Base-by-base conservation (phyloP, 345 rosid species). In the Noccaea caerulescens region DNA sequence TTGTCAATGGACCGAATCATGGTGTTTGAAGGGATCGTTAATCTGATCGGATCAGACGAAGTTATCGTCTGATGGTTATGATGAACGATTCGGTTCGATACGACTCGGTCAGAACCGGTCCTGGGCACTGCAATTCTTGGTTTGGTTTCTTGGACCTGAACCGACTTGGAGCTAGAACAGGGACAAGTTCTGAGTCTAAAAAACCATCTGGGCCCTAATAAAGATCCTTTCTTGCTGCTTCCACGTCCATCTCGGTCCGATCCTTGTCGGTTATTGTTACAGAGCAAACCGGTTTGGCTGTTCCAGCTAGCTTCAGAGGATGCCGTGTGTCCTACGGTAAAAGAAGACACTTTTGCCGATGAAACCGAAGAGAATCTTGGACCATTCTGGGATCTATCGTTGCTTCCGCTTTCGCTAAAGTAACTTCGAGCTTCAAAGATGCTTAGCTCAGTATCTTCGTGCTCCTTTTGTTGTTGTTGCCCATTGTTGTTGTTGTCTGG, bases 301-400 rank as follows among this genome's bases (percentile, higher is more conserved):
- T 92, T 92, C 96, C 95, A 92, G 58, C 97, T 92, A 9, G 89
- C 97, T 76, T 93, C 97, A 1, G 92, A 93, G 1, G 97, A 90
- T 61, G 74, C 59, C 43, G 85, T 88, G 5, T 92, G 90, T 7
- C 86, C 84, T 2, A 86, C 82, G 56, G 63, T 80, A 71, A 83
- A 84, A 9, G 84, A 83, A 10, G 77, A 82, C 2, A 88, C 89
- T 33, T 84, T 79, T 6, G 75, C 75, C 0, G 90, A 82, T 37
- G 89, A 87, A 58, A 82, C 86, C 7, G 91, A 84, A 8, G 90
- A 83, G 53, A 82, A 77, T 78, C 93, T 82, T 27, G 87, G 66
- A 55, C 76, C 55, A 46, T 10, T 80, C 32, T 68, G 61, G 10
- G 77, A 69, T 55, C 50, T 82, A 75, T 43, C 83, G 73, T 72